Base-by-base conservation (phyloP, 176 grass and related monocot species). In the Bromus sterilis region DNA sequence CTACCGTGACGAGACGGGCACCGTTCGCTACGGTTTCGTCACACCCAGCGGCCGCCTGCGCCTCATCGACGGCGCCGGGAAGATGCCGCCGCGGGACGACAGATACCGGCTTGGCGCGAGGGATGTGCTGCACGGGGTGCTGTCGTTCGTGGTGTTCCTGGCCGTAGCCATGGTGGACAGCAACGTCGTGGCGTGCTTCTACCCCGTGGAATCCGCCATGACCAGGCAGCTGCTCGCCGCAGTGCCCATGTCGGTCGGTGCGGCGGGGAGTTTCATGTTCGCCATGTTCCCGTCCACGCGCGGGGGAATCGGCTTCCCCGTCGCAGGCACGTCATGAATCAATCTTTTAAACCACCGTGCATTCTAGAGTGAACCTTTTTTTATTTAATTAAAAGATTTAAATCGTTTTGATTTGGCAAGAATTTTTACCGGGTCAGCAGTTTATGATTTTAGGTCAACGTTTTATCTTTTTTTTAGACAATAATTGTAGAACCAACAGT, bases 141-240 rank as follows among this genome's bases (percentile, higher is more conserved):
- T 86, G 80, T 78, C 89, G 49, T 76, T 89, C 65, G 28, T 84
- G 71, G 92, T 94, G 49, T 94, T 94, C 76, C 53, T 78, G 23
- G 80, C 83, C 9, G 86, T 94, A 39, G 89, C 89, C 33, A 63
- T 91, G 89, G 65, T 86, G 14, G 89, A 94, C 58, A 56, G 39
- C 29, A 94, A 82, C 41, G 86, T 94, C 15, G 89, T 80, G 71
- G 67, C 86, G 7, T 94, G 89, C 89, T 94, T 91, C 86, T 94
- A 89, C 63, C 89, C 89, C 11, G 71, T 81, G 6, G 70, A 78
- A 49, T 84, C 86, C 4, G 46, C 80, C 1, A 31, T 70, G 4
- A 76, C 58, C 23, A 76, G 74, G 65, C 86, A 84, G 83, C 65
- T 94, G 71, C 71, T 89, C 3, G 34, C 72, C 7, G 83, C 72